Evolutionary conservation across 768 basidiomycete species (phyloP), one percentile per base, ranked within the genome.

Genomic region (Lepiota venenata): DNA sequence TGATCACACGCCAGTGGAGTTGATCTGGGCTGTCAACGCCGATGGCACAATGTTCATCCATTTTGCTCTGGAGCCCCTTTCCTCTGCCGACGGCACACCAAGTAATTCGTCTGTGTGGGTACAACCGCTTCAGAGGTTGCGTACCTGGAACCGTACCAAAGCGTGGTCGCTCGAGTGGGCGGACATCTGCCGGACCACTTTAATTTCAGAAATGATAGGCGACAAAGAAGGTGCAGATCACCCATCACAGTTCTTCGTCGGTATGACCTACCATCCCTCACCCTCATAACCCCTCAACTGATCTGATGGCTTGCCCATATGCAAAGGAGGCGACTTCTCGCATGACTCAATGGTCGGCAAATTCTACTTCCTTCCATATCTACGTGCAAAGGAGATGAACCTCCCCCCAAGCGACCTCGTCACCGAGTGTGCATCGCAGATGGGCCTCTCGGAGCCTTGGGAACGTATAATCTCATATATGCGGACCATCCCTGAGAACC

Each of bases 1-100:
- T 39, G 60, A 60, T 42, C 60, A 60, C 44, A 58, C 60, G 1
- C 56, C 60, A 2, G 45, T 60, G 39, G 60, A 60, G 27, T 51
- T 58, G 22, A 57, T 58, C 43, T 60, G 57, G 54, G 60, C 55
- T 7, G 52, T 61, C 27, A 54, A 58, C 3, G 57, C 51, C 8
- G 55, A 61, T 35, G 57, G 51, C 10, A 53, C 44, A 40, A 56
- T 58, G 25, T 61, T 50, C 2, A 52, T 61, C 35, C 60, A 54
- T 1, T 61, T 61, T 22, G 57, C 57, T 6, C 58, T 61, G 47
- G 60, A 61, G 11, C 57, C 57, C 9, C 47, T 61, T 10, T 42
- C 46, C 12, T 20, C 38, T 32, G 14, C 22, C 25, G 55, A 61
- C 14, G 57, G 60, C 5, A 27, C 47, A n/a, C 57, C 57, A 15